These are phyloP conservation scores for Tetratostichococcus sp. DNA, from an alignment of 139 green algal species.

Conservation along the genomic window DNA sequence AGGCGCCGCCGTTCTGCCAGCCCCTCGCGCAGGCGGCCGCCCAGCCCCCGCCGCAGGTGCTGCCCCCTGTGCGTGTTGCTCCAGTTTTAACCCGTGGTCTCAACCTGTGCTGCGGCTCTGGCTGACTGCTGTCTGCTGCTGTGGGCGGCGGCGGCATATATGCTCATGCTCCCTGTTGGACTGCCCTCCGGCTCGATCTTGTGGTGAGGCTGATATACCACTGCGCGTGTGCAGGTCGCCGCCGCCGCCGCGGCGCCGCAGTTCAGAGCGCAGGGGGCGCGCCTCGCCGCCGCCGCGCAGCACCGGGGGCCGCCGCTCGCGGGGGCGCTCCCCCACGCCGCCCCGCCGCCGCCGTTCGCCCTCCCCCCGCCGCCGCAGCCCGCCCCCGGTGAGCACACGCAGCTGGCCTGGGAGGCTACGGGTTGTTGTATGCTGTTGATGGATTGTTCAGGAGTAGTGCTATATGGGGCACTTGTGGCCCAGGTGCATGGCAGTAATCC, in stretches of 20 bases:
- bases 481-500: too few relatives aligned
- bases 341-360: conserved; percentile 4
- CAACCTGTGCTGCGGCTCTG: not conserved
- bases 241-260: not conserved
- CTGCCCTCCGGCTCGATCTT: too few relatives aligned
- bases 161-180: too few relatives aligned
- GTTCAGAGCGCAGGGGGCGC: not conserved
- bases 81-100: not conserved
- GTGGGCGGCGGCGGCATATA: too few relatives aligned
- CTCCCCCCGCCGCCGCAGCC: not conserved
- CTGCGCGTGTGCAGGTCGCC: not conserved
- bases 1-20: not conserved
- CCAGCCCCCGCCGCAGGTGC: conserved; percentile 3
- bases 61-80: not conserved
- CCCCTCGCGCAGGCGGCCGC: not conserved
- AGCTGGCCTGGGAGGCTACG: too few relatives aligned
- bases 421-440: too few relatives aligned
- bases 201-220: too few relatives aligned
- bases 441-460: too few relatives aligned
- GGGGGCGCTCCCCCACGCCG: not conserved
- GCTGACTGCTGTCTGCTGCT: not conserved
- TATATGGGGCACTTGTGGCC: too few relatives aligned
- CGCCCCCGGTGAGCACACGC: not conserved
- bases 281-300: not conserved
- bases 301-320: not conserved